phyloP scores from a whole-genome alignment of 371 early-diverging fungal species.

The Syncephalis fuscata region DNA sequence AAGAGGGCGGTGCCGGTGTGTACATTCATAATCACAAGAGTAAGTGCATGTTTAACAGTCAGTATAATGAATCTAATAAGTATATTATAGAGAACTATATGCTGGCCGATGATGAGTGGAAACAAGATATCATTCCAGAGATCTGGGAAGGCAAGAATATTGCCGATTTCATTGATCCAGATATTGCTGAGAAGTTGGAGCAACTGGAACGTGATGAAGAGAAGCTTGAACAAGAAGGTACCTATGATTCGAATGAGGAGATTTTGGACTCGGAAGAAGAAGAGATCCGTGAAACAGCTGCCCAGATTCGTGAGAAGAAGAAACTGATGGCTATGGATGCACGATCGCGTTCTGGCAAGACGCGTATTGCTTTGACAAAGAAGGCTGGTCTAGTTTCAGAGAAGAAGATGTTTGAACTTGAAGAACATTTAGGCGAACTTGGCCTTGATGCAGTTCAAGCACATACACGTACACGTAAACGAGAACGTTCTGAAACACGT shows the following conservation, averaged over 20 bases:
- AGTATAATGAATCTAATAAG: not conserved
- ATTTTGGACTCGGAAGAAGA: constrained; percentile 56
- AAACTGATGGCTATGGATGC: constrained; percentile 57
- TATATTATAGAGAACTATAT: constrained; percentile 45
- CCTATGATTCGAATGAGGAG: constrained; percentile 74
- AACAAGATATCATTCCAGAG: constrained; percentile 98
- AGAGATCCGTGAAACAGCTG: constrained; percentile 56
- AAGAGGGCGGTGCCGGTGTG: constrained; percentile 92
- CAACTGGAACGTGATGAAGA: constrained; percentile 97
- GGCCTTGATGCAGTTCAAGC: constrained; percentile 37
- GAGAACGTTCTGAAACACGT: constrained; percentile 51
- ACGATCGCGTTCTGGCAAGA: constrained; percentile 50
- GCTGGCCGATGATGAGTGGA: constrained; percentile 83
- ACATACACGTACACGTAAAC: constrained; percentile 47
- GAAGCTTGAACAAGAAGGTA: constrained; percentile 76
- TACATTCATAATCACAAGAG: constrained; percentile 85
- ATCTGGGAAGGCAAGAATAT: constrained; percentile 99
- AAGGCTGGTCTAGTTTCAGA: constrained; percentile 72
- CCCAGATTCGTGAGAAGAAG: constrained; percentile 72
- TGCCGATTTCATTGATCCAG: constrained; percentile 97
- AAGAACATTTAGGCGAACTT: constrained; percentile 37
- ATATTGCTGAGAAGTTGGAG: constrained; percentile 90
- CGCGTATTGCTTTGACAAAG: constrained; percentile 37
- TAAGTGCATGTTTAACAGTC: constrained; percentile 6
- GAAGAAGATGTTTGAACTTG: constrained; percentile 65